Conservation (phyloP, 805 yeast genomes). For the Candida germanica region DNA sequence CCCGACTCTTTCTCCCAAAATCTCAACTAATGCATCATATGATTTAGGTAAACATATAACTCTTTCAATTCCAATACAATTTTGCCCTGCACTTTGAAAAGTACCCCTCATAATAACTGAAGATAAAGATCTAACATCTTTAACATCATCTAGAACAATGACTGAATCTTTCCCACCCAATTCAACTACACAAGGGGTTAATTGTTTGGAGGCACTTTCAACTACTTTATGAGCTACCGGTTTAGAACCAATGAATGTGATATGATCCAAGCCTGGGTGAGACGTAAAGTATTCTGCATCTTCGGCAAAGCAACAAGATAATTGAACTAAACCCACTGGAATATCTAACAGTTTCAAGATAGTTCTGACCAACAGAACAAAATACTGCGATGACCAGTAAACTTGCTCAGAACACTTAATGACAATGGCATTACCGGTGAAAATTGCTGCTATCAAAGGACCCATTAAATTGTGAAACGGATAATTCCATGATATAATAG, state of each 20-base stretch:
- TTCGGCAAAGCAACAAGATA: constrained; percentile 85
- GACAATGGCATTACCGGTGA: constrained; percentile 88
- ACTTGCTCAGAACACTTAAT: constrained; percentile 96
- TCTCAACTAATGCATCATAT: constrained; percentile 59
- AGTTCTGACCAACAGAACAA: constrained; percentile 64
- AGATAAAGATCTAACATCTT: constrained; percentile 49
- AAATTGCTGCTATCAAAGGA: constrained; percentile 83
- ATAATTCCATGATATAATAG: constrained; percentile 95
- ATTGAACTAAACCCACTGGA: constrained; percentile 80
- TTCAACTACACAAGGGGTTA: constrained; percentile 94
- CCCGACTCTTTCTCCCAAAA: constrained; percentile 56
- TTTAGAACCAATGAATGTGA: constrained; percentile 94
- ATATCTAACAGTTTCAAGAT: constrained; percentile 73
- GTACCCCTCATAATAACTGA: constrained; percentile 91
- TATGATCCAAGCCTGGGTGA: constrained; percentile 78
- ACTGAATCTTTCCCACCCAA: constrained; percentile 96
- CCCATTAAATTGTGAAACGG: constrained; percentile 95
- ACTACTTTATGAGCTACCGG: constrained; percentile 90
- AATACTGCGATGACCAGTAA: constrained; percentile 88
- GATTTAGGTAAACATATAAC: constrained; percentile 74
- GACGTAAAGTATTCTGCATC: constrained; percentile 83
- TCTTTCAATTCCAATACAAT: constrained; percentile 96
- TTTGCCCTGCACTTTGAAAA: constrained; percentile 96
- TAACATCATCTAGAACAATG: constrained; percentile 77
- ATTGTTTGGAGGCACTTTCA: constrained; percentile 74